A percentile compares a stretch with the other conserved stretches of the same genome.
Evolutionary conservation across 176 grass and related monocot genomes (phyloP).

Genomic region (Triticum dicoccoides): DNA sequence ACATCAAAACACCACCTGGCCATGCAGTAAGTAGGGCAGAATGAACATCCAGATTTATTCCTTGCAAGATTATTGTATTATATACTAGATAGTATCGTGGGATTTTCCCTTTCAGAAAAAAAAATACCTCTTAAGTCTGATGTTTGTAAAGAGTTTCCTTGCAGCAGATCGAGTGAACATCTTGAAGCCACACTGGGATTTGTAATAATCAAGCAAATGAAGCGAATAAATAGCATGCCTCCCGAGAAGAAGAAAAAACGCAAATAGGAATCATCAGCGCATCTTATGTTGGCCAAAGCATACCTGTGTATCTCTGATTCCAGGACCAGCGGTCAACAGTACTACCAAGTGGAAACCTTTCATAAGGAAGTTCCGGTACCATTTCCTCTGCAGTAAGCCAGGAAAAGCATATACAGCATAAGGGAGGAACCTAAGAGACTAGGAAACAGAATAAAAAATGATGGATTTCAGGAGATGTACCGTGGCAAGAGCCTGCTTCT

Average conservation of each 20-base stretch:
- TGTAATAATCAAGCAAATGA: constrained; percentile 29
- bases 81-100: background rate
- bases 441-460: background rate
- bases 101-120: background rate
- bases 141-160: constrained; percentile 90
- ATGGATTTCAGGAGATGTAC: constrained; percentile 37
- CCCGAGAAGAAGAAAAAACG: background rate
- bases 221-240: background rate
- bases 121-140: constrained; percentile 81
- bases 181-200: constrained; percentile 93
- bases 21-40: background rate
- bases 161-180: constrained; percentile 94
- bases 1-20: constrained; percentile 97
- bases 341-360: constrained; percentile 97
- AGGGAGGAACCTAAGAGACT: background rate
- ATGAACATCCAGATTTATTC: background rate
- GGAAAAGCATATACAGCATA: constrained; percentile 4
- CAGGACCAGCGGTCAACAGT: constrained; percentile 79
- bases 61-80: background rate
- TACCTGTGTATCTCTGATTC: constrained; percentile 94
- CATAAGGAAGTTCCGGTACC: constrained; percentile 96
- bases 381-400: constrained; percentile 72
- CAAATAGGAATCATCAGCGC: background rate
- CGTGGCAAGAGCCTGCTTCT: constrained; percentile 96
- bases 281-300: background rate